These are phyloP conservation scores for Lipomyces chichibuensis DNA, from an alignment of 805 yeast species.

Conservation along the genomic window DNA sequence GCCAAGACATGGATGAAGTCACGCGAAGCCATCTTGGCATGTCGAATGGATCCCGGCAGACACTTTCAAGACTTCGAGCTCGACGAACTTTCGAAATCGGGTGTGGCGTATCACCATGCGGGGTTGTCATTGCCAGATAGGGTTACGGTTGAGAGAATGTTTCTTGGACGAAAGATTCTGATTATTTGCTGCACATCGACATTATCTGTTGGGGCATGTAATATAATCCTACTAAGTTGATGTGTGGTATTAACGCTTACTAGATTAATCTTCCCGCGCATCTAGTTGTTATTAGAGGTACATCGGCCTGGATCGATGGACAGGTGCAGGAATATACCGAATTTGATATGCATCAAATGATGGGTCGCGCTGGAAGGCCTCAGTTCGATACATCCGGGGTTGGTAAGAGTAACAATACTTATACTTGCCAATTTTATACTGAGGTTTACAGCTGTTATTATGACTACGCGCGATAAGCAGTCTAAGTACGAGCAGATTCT, in stretches of 20 bases:
- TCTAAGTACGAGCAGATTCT: constrained; percentile 50
- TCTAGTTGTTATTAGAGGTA: constrained; percentile 63
- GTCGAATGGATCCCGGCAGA: not conserved
- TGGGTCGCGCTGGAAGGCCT: constrained; percentile 67
- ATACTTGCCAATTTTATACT: not conserved
- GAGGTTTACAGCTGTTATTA: constrained; percentile 45
- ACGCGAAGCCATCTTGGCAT: constrained; percentile 4
- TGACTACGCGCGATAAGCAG: constrained; percentile 49
- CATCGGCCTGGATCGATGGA: constrained; percentile 54
- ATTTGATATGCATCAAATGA: constrained; percentile 62
- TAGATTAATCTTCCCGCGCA: constrained; percentile 58
- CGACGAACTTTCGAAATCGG: constrained; percentile 37
- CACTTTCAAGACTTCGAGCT: constrained; percentile 22
- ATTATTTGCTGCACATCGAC: constrained; percentile 63
- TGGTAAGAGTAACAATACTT: constrained; percentile 37
- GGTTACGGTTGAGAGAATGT: constrained; percentile 50
- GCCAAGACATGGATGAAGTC: constrained; percentile 14
- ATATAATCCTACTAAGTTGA: not conserved
- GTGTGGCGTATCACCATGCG: constrained; percentile 63
- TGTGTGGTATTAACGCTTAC: not conserved
- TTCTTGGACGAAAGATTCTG: constrained; percentile 49
- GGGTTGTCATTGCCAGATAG: constrained; percentile 57
- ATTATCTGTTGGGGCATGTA: constrained; percentile 58
- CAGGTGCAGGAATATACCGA: constrained; percentile 56
- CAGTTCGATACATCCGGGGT: constrained; percentile 57